A percentile compares a stretch with the other conserved stretches of the same genome.
phyloP scores from a whole-genome alignment of 139 green algal species.

The Chloropicon primus region DNA sequence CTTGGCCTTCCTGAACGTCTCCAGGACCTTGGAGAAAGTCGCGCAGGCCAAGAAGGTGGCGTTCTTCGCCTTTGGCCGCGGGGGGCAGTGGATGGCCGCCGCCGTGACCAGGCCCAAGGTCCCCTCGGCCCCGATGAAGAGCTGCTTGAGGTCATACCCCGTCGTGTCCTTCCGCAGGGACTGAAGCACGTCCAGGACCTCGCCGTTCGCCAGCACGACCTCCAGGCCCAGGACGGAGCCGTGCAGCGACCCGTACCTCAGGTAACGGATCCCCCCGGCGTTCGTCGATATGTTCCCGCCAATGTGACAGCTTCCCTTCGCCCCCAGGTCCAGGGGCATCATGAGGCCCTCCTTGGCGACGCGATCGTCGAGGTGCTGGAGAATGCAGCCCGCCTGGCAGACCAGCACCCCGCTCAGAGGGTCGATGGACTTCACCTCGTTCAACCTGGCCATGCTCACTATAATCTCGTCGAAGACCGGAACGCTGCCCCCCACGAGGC shows the following conservation, averaged over 20 bases:
- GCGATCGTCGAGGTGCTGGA: conserved; percentile 60
- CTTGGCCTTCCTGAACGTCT: conserved; percentile 42
- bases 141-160: conserved; percentile 94
- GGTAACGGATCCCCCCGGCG: conserved; percentile 58
- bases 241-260: conserved; percentile 88
- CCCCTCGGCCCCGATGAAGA: conserved; percentile 94
- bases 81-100: conserved; percentile 61
- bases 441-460: conserved; percentile 48
- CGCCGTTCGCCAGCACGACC: conserved; percentile 75
- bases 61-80: conserved; percentile 46
- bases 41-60: conserved; percentile 49
- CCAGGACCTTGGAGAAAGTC: conserved; percentile 41
- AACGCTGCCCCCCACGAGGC: conserved; percentile 78
- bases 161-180: conserved; percentile 94
- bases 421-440: conserved; percentile 50
- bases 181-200: conserved; percentile 59
- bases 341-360: conserved; percentile 39
- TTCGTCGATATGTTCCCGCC: conserved; percentile 97
- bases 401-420: conserved; percentile 12
- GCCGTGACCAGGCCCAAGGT: conserved; percentile 63
- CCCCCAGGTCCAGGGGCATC: conserved; percentile 89
- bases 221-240: conserved; percentile 83
- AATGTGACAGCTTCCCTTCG: conserved; percentile 90
- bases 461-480: conserved; percentile 85
- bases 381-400: conserved; percentile 65